Percentiles rank a stretch among this genome's conserved stretches.
These are phyloP conservation scores for Malassezia globosa DNA, from an alignment of 1,284 basidiomycete genomes.

Conservation along the genomic window DNA sequence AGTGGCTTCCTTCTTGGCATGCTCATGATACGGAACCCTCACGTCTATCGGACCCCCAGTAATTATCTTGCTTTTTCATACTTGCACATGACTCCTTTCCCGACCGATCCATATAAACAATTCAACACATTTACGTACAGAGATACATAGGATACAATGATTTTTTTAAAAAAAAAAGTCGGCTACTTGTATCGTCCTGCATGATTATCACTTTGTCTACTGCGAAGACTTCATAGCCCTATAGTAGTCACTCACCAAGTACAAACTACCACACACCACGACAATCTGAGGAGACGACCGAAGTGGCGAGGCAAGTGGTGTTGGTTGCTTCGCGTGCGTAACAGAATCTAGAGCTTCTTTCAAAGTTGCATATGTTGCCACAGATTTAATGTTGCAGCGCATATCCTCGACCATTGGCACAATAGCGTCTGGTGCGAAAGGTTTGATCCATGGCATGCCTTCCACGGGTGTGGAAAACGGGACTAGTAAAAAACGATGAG, in stretches of 20 bases:
- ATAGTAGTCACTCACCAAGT: conserved; percentile 40
- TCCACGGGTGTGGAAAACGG: conserved; percentile 38
- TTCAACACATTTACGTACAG: too few species aligned
- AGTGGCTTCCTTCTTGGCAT: background rate
- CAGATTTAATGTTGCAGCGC: background rate
- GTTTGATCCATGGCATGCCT: conserved; percentile 44
- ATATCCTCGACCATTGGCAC: background rate
- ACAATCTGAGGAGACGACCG: conserved; percentile 12
- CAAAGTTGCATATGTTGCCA: background rate
- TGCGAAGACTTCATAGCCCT: background rate
- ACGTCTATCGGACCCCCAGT: too few species aligned
- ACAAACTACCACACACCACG: conserved; percentile 40
- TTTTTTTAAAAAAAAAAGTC: too few species aligned
- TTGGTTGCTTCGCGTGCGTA: too few species aligned
- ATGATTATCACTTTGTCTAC: background rate
- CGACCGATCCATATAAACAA: too few species aligned
- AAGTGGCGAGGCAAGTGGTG: background rate
- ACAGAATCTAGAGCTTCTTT: background rate
- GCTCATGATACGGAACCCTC: background rate
- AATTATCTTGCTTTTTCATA: too few species aligned
- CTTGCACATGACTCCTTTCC: too few species aligned
- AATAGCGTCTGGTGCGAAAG: conserved; percentile 14
- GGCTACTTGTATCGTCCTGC: background rate
- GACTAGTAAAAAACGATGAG: conserved; percentile 29
- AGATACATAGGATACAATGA: too few species aligned